Evolutionary conservation across 192 early-diverging fungal genomes (phyloP), one percentile per base, ranked within the genome.

Genomic region (Haplosporangium gracile): DNA sequence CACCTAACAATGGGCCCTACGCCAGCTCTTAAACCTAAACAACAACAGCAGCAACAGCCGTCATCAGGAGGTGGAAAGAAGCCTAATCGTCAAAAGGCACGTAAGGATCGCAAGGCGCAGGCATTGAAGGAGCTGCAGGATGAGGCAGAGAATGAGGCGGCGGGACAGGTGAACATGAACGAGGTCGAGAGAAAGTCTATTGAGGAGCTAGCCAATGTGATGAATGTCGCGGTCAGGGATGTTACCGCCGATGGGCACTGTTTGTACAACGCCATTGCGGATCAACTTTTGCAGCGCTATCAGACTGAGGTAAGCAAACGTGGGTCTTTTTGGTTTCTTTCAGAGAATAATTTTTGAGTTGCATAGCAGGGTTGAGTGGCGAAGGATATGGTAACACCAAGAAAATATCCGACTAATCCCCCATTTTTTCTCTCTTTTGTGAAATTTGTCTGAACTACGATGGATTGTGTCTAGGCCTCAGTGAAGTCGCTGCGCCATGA

Each of bases 221-320:
- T 95, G 87, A 89, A 86, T n/a, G 88, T 97, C 49, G 39, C 70
- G 15, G 88, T 98, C 15, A 90, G 93, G 55, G 90, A 94, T 84
- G 93, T 99, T 51, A 88, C 87, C 22, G 92, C 97, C 5, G 97
- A 99, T 86, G 98, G 98, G 3, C 98, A 99, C 87, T 99, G 98
- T 82, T 87, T 99, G 53, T 99, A 97, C 89, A 96, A 96, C 85
- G 96, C 98, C 4, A 82, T 99, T 85, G 93, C 95, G 0, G 95
- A 97, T 91, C 98, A 99, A 82, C 73, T 97, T 2, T 78, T 63
- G 43, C 83, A 89, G 40, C 90, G 90, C 80, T 90, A 94, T 72
- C 87, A 91, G 29, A 83, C 83, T 43, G 40, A 89, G 71, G 91
- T 91, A 77, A 51, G 43, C 29, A 49, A 65, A 2, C 57, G n/a